phyloP scores from a whole-genome alignment of 2,329 filamentous ascomycete genomes.

The Cercospora beticola region DNA sequence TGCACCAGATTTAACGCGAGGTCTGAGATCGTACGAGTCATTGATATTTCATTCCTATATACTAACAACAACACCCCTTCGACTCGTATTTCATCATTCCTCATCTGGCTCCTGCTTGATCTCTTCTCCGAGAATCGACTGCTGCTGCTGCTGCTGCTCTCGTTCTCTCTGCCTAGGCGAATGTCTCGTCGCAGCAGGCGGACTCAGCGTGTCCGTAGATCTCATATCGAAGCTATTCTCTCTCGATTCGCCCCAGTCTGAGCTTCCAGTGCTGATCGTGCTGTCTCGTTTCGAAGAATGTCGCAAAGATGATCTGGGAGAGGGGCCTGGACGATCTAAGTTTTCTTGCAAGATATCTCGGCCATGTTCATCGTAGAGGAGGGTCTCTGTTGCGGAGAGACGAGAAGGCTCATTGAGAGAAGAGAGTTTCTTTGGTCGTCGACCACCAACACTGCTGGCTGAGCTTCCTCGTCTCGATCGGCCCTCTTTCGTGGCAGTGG shows the following conservation, averaged over 20 bases:
- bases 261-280: constrained; percentile 24
- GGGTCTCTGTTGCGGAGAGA: constrained; percentile 32
- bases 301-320: not conserved
- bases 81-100: not conserved
- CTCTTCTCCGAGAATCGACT: not conserved
- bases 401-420: constrained; percentile 27
- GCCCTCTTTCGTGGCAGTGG: constrained; percentile 19
- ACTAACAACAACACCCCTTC: not conserved
- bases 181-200: not conserved
- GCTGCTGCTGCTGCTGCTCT: constrained; percentile 3
- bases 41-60: not conserved
- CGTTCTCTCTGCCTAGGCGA: not conserved
- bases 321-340: not conserved
- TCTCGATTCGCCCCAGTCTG: constrained; percentile 13
- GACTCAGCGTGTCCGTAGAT: not conserved
- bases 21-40: not conserved
- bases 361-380: constrained; percentile 27
- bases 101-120: constrained; percentile 12
- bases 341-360: constrained; percentile 1
- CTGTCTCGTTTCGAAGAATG: constrained; percentile 24
- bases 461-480: constrained; percentile 30
- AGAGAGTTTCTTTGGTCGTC: constrained; percentile 26
- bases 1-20: not conserved
- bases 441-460: constrained; percentile 16
- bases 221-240: constrained; percentile 21